Conservation (phyloP, 2,329 filamentous ascomycete species). For the Fusarium sp. region DNA sequence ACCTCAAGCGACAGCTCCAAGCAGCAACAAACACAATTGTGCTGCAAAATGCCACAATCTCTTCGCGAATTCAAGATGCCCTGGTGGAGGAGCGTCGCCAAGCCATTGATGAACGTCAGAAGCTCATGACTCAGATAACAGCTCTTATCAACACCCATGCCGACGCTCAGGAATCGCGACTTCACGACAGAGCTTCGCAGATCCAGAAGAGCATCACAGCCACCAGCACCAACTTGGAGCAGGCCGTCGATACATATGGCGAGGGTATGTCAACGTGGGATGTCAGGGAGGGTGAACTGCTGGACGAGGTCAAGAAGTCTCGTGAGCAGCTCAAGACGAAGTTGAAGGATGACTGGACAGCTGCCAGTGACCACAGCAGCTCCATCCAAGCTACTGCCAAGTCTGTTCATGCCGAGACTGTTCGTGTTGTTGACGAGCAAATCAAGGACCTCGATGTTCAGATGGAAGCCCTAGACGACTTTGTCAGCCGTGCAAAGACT, state of each 20-base stretch:
- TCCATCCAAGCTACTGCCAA: conserved; percentile 84
- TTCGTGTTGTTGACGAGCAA: conserved; percentile 89
- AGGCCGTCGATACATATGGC: conserved; percentile 70
- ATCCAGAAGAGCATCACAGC: conserved; percentile 70
- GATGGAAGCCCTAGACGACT: conserved; percentile 89
- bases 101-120: conserved; percentile 76
- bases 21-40: conserved; percentile 73
- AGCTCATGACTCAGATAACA: conserved; percentile 78
- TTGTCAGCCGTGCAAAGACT: conserved; percentile 80
- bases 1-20: conserved; percentile 75
- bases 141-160: conserved; percentile 78
- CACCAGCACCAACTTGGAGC: conserved; percentile 71
- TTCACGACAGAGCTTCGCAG: conserved; percentile 68
- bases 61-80: conserved; percentile 71
- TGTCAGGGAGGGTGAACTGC: conserved; percentile 70
- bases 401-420: conserved; percentile 88
- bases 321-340: conserved; percentile 80
- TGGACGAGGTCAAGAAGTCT: conserved; percentile 76
- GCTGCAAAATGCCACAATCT: conserved; percentile 71
- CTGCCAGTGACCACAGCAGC: conserved; percentile 80
- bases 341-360: conserved; percentile 86
- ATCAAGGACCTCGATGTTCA: conserved; percentile 87
- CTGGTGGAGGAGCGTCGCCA: conserved; percentile 79
- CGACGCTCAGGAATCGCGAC: conserved; percentile 74
- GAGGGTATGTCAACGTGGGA: conserved; percentile 79